Evolutionary conservation across 768 basidiomycete genomes (phyloP), one percentile per base, ranked within the genome.

Genomic region (Udeniomyces megalosporus): DNA sequence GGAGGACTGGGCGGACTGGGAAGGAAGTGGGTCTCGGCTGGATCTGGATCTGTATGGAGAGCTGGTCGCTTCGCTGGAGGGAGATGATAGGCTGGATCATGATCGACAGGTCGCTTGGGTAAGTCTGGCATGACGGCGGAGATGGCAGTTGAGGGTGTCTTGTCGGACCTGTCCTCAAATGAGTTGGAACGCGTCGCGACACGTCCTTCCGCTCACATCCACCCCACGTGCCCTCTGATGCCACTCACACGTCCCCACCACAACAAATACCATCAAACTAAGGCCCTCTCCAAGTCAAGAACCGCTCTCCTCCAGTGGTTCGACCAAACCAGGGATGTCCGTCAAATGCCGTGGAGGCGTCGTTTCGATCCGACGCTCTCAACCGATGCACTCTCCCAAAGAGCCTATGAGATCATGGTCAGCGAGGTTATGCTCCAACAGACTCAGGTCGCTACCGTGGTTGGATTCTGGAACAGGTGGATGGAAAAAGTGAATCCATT

Each of bases 361-460:
- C 24, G 26, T 24, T 57, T 48, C 56, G 45, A 47, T 5, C 7
- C 3, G n/a, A 14, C 14, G 1, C 20, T 59, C 48, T 32, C 24
- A 2, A 53, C 46, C 15, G 52, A 48, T n/a, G 51, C 51, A 14
- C n/a, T 34, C 7, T 58, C 51, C 0, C 63, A 65, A 29, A 46
- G 63, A 28, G 58, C 52, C 20, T 65, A 65, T 26, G 63, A 65
- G 63, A 58, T 63, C 38, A 50, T 63, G 56, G 42, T 63, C 48
- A 31, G 49, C 12, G 63, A 59, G n/a, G 53, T 65, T 24, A 65
- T 65, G 63, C 63, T 65, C n/a, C 63, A 65, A 42, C 63, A 65
- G 29, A 65, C 63, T 17, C 63, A 65, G 45, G 63, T 65, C 7
- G 50, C 63, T 2, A 65, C 63, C 5, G 63, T 65, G 1, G 60